Base-by-base conservation (phyloP, 1,139 yeast genomes). In the Geotrichum phurueaensis region DNA sequence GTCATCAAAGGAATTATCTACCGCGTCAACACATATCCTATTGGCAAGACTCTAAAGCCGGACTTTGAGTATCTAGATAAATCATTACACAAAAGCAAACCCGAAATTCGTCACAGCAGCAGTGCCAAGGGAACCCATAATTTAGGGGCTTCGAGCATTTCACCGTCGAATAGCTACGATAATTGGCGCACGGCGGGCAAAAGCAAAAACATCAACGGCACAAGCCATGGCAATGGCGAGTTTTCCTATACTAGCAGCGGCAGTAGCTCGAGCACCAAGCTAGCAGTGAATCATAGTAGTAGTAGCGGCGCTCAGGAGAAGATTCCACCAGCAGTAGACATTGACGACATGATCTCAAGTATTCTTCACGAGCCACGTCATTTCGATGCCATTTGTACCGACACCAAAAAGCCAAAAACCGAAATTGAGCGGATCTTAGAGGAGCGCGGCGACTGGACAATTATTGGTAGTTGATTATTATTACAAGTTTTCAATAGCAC, bases 1-100 rank as follows among this genome's bases (percentile, higher is more conserved):
- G 81, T 90, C 2, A 77, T 90, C 48, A 82, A 90, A 64, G 91
- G 96, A 0, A 72, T 95, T 7, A 86, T 95, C 20, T 91, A 91
- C 71, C 76, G 98, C 58, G 89, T 91, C 0, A 82, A 88, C 63
- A 78, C 90, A 13, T 89, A 84, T 69, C 97, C 98, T 0, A 76
- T 90, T 1, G 63, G 73, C 79, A 63, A 77, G 13, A 23, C 51
- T 25, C 22, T 58, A 48, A 52, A 36, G 22, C 58, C 56, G 10
- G 58, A 54, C 7, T 58, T 47, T 45, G 53, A 54, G 53, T 51
- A 73, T 63, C 75, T 75, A 45, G 70, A 54, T 22, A 23, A 54
- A 15, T 29, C 58, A 20, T 47, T 47, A 31, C 25, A 31, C 25
- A 27, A 22, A 27, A n/a, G 27, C 18, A 47, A 45, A 15, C 48